Evolutionary conservation across 352 stramenopile species (phyloP), one percentile per base, ranked within the genome.

Genomic region (Phytophthora megakarya): DNA sequence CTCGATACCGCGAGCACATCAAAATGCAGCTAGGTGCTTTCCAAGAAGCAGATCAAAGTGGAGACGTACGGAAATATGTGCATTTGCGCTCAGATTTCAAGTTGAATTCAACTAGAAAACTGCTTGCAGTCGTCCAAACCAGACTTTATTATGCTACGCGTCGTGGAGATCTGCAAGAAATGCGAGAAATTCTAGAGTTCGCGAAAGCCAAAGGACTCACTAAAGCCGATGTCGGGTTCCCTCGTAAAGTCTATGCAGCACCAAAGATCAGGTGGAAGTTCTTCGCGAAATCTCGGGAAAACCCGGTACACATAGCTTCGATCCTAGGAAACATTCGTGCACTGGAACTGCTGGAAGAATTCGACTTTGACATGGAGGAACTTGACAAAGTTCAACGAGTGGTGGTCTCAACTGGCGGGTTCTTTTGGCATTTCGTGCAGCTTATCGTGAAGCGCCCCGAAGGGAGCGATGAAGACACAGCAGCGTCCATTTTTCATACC

Each of bases 21-120:
- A 92, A 92, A 63, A 92, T 92, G 83, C 72, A 86, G 51, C 56
- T 92, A 1, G 81, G 83, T 3, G 81, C 79, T 13, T 92, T 92
- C 54, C 72, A 76, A 7, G 81, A 92, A 37, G 75, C 68, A 13
- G 81, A 89, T 38, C 77, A 90, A 61, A 88, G 72, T 3, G 76
- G 75, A 38, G 67, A 80, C 38, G 58, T 88, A 10, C 77, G 81
- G 12, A 73, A 84, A 16, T 77, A 80, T 38, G 49, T 28, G 19
- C 19, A 10, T n/a, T 76, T 46, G 15, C 18, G 15, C 10, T 46
- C 40, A 16, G 51, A 78, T 43, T 23, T 62, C 3, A 64, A 56
- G 1, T 52, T 66, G n/a, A 61, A 77, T 16, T 56, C 81, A 40
- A 65, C 65, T 19, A 53, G 86, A 13, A 71, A 81, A 48, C 44